Percentiles rank a stretch among this genome's conserved stretches.
phyloP scores from a whole-genome alignment of 306 rosid species.

The Canavalia ensiformis region DNA sequence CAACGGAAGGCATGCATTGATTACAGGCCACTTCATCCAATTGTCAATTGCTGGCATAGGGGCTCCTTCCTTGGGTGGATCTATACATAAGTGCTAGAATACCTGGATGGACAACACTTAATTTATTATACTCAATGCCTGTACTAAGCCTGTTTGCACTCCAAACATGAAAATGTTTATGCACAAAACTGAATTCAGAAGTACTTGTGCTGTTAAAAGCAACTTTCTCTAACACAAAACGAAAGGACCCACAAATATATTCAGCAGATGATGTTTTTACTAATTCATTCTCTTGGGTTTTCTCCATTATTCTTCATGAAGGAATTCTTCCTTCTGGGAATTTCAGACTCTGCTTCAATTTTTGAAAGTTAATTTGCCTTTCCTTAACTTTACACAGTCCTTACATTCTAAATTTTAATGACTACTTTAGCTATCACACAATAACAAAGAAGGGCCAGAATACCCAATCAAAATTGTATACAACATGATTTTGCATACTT shows the following conservation, averaged over 20 bases:
- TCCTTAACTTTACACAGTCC: background rate
- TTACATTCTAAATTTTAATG: background rate
- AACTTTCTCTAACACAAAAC: no score
- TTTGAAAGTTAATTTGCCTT: slow-evolving; percentile 1
- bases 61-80: slow-evolving; percentile 25
- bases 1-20: slow-evolving; percentile 3
- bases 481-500: slow-evolving; percentile 8
- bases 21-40: slow-evolving; percentile 19
- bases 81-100: slow-evolving; percentile 14
- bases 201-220: no score
- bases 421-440: slow-evolving; percentile 1
- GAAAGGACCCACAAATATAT: slow-evolving; percentile 12
- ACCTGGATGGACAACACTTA: background rate
- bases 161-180: no score
- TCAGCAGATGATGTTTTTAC: slow-evolving; percentile 15
- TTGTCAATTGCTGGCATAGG: background rate
- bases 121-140: background rate
- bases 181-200: no score
- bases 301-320: slow-evolving; percentile 21
- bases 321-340: slow-evolving; percentile 11
- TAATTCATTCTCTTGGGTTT: slow-evolving; percentile 22
- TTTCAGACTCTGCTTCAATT: slow-evolving; percentile 5
- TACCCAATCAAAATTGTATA: slow-evolving; percentile 24
- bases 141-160: no score
- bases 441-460: background rate